Percentiles rank a stretch among this genome's conserved stretches.
Evolutionary conservation across 257 asterid genomes (phyloP).

Genomic region (Mentha longifolia): DNA sequence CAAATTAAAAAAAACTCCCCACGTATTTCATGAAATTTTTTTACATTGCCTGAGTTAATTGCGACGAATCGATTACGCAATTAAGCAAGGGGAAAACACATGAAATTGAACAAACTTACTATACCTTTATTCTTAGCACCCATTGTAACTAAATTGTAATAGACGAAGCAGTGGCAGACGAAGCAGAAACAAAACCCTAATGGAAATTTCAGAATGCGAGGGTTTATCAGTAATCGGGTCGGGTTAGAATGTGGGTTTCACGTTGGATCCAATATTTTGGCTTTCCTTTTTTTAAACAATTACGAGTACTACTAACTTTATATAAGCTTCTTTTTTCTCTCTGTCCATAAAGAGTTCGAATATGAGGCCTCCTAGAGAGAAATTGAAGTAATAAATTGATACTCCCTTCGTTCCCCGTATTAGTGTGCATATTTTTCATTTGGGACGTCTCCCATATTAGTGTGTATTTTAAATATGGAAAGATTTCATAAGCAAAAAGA

Average conservation of each 20-base stretch:
- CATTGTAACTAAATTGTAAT: conserved; percentile 26
- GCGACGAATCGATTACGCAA: neutral
- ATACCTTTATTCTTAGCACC: conserved; percentile 36
- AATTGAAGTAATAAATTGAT: no score
- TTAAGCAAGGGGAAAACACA: neutral
- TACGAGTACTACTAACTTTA: no score
- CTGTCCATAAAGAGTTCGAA: no score
- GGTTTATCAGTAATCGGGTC: conserved; percentile 34
- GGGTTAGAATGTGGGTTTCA: neutral
- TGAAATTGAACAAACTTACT: neutral
- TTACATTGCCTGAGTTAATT: neutral
- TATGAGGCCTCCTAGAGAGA: no score
- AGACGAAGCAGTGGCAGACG: neutral
- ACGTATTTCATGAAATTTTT: neutral
- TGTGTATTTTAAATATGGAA: no score
- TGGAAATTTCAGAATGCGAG: neutral
- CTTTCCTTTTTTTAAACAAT: no score
- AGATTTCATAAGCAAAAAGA: no score
- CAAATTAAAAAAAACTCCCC: neutral
- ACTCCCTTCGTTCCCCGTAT: no score
- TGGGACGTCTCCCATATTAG: no score
- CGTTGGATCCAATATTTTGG: neutral
- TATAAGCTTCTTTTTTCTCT: no score
- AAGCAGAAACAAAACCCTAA: conserved; percentile 33
- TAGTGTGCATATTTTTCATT: no score